These are phyloP conservation scores for Yamadazyma songkhlaensis DNA, from an alignment of 1,139 yeast genomes.

Conservation along the genomic window DNA sequence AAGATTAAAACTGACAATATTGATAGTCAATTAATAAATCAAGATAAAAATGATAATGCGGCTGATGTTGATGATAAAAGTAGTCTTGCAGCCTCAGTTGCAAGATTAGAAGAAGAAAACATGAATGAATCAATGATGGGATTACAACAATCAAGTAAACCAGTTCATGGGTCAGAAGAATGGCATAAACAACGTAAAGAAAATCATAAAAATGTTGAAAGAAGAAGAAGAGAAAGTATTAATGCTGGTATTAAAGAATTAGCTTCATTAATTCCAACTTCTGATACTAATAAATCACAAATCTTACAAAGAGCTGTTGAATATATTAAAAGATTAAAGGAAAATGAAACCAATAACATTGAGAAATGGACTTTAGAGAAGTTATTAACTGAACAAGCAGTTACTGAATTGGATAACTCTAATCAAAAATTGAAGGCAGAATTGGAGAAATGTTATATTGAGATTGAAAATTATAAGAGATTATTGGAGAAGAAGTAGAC, in stretches of 20 bases:
- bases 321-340: slow-evolving; percentile 83
- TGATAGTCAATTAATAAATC: slow-evolving; percentile 48
- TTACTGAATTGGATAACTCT: slow-evolving; percentile 41
- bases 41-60: slow-evolving; percentile 20
- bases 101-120: not conserved
- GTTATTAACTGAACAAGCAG: slow-evolving; percentile 86
- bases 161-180: slow-evolving; percentile 71
- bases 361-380: slow-evolving; percentile 95
- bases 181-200: slow-evolving; percentile 86
- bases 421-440: slow-evolving; percentile 26
- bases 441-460: slow-evolving; percentile 85
- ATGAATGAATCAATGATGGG: slow-evolving; percentile 1
- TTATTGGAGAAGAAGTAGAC: slow-evolving; percentile 19
- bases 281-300: slow-evolving; percentile 90
- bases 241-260: slow-evolving; percentile 85
- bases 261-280: slow-evolving; percentile 78
- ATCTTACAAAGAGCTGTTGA: slow-evolving; percentile 86
- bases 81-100: not conserved
- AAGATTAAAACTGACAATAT: slow-evolving; percentile 24
- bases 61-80: not conserved
- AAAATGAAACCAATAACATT: slow-evolving; percentile 79
- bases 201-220: slow-evolving; percentile 96
- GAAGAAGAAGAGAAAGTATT: slow-evolving; percentile 91
- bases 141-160: slow-evolving; percentile 25
- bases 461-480: slow-evolving; percentile 78